Evolutionary conservation across 1,284 basidiomycete species (phyloP).

Genomic region (Leucoagaricus sp.): DNA sequence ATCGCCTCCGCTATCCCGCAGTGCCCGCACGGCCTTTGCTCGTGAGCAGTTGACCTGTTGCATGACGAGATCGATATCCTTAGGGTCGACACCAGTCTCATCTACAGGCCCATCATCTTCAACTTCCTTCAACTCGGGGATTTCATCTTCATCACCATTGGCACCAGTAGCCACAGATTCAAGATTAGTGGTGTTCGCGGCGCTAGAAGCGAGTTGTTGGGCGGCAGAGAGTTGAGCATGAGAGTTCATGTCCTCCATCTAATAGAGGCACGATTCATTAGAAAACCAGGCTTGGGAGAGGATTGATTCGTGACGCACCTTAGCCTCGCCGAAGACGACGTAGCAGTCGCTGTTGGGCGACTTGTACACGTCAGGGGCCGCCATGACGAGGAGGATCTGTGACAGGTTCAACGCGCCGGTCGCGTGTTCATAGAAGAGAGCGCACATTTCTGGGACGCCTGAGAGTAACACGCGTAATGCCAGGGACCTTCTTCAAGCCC

Average conservation of each 20-base stretch:
- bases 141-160: conserved; percentile 74
- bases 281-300: background rate
- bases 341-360: conserved; percentile 96
- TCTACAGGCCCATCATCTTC: conserved; percentile 80
- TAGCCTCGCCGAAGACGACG: conserved; percentile 98
- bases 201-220: conserved; percentile 75
- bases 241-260: conserved; percentile 92
- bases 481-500: conserved; percentile 89
- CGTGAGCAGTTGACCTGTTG: conserved; percentile 69
- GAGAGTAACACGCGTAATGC: conserved; percentile 95
- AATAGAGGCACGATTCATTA: conserved; percentile 8
- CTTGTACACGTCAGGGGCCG: conserved; percentile 97
- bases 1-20: conserved; percentile 90
- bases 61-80: conserved; percentile 96
- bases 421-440: background rate
- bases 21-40: conserved; percentile 84
- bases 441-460: conserved; percentile 90
- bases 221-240: conserved; percentile 83
- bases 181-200: conserved; percentile 50
- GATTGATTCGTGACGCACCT: conserved; percentile 55
- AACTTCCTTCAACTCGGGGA: conserved; percentile 79
- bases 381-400: conserved; percentile 90
- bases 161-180: conserved; percentile 50
- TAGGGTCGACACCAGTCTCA: conserved; percentile 85
- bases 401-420: conserved; percentile 3